Evolutionary conservation across 179 eudicot species (phyloP).

Genomic region (Silene coronaria): DNA sequence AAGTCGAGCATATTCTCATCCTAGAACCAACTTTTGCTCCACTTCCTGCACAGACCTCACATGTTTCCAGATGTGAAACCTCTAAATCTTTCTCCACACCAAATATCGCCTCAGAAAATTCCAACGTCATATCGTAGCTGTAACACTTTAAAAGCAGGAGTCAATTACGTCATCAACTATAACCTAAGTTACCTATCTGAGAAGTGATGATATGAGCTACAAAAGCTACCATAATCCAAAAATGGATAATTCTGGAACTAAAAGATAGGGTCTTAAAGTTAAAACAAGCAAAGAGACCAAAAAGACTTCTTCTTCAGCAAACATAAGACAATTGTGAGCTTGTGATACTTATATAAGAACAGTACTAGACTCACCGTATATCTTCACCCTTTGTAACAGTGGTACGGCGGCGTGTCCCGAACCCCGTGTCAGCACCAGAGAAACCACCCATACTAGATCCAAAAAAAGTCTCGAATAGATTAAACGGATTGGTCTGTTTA

Average conservation of each 20-base stretch:
- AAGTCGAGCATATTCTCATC: conserved; percentile 89
- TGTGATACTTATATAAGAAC: not conserved
- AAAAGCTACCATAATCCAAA: not conserved
- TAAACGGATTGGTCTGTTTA: conserved; percentile 89
- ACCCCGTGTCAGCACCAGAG: conserved; percentile 70
- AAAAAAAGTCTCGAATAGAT: conserved; percentile 94
- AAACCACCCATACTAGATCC: conserved; percentile 84
- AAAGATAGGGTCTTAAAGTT: no score
- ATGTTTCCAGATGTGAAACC: conserved; percentile 89
- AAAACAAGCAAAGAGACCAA: no score
- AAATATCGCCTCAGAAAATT: conserved; percentile 83
- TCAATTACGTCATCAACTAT: conserved; percentile 23
- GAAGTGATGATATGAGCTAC: not conserved
- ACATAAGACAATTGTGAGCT: not conserved
- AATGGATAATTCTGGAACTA: not conserved
- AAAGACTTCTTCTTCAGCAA: not conserved
- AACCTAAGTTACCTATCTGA: not conserved
- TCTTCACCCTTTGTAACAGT: conserved; percentile 90
- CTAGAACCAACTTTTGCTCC: conserved; percentile 93
- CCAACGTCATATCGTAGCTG: conserved; percentile 88
- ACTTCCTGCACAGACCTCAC: conserved; percentile 77
- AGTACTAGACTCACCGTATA: conserved; percentile 65
- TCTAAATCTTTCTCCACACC: conserved; percentile 87
- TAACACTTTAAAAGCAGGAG: conserved; percentile 43
- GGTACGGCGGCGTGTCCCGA: conserved; percentile 63